Conservation (phyloP, 2,329 filamentous ascomycete species). For the Thelonectria blattea region DNA sequence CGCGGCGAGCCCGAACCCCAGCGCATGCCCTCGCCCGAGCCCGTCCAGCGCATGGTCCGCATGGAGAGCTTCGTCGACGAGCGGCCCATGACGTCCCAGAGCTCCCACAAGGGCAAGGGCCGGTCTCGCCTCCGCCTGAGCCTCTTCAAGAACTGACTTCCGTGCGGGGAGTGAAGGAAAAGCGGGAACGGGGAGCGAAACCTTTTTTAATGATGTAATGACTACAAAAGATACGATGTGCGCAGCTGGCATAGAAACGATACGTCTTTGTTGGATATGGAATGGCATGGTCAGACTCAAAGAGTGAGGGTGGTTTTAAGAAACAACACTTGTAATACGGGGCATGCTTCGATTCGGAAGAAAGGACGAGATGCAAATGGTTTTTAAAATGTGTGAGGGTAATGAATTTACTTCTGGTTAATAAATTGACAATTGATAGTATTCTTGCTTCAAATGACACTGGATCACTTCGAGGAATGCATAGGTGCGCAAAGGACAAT, state of each 20-base stretch:
- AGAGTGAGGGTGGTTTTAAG: neutral
- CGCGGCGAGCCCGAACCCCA: conserved; percentile 16
- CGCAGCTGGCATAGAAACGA: conserved; percentile 9
- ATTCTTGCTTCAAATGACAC: neutral
- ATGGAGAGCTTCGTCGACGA: conserved; percentile 21
- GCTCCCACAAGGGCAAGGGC: conserved; percentile 18
- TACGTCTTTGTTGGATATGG: neutral
- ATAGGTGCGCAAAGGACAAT: no score
- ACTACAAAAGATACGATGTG: conserved; percentile 11
- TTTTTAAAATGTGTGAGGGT: neutral
- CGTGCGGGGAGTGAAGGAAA: neutral
- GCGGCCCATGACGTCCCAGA: conserved; percentile 17
- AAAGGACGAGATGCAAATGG: neutral
- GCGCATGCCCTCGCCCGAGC: conserved; percentile 14
- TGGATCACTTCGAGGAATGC: neutral
- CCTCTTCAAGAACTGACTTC: conserved; percentile 23
- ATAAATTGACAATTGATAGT: neutral
- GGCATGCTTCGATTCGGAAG: neutral
- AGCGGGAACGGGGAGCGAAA: no score
- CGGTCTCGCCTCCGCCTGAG: conserved; percentile 16
- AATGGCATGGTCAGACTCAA: no score
- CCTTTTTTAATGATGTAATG: conserved; percentile 20
- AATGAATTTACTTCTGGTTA: conserved; percentile 1
- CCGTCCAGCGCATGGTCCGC: conserved; percentile 16
- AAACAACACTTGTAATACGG: neutral